Conservation (phyloP, 768 basidiomycete species). For the Myochromella boudieri region DNA sequence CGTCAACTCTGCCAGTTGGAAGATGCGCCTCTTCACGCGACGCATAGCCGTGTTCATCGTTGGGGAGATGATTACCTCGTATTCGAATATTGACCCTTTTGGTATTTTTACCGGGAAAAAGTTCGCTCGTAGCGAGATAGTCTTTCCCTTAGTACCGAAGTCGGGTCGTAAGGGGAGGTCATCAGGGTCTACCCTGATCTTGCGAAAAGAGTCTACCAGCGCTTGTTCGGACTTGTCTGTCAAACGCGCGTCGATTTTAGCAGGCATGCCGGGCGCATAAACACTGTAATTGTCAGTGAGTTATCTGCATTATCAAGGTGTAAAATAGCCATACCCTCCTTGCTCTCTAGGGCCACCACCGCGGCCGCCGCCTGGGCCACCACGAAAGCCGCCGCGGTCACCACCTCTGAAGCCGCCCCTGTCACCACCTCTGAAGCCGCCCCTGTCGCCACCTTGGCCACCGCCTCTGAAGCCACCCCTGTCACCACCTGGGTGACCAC, state of each 20-base stretch:
- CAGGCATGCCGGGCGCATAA: conserved; percentile 35
- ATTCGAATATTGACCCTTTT: conserved; percentile 55
- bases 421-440: conserved; percentile 20
- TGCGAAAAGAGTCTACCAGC: conserved; percentile 37
- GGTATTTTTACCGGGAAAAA: conserved; percentile 62
- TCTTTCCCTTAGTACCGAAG: conserved; percentile 50
- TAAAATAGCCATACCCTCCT: conserved; percentile 32
- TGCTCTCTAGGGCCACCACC: conserved; percentile 32
- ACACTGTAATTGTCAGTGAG: conserved; percentile 31
- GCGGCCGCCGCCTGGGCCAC: conserved; percentile 18
- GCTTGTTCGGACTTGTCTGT: conserved; percentile 38
- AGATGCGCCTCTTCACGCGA: conserved; percentile 58
- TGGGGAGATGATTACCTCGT: conserved; percentile 57
- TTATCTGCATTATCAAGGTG: not conserved
- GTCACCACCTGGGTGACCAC: conserved; percentile 11
- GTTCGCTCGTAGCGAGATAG: conserved; percentile 59
- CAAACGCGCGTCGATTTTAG: conserved; percentile 42
- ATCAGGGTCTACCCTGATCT: conserved; percentile 28
- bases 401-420: conserved; percentile 10
- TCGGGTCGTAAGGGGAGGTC: conserved; percentile 60
- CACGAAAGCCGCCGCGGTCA: conserved; percentile 14
- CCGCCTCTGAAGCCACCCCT: conserved; percentile 11
- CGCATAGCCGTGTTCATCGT: conserved; percentile 46
- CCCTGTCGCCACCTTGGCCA: conserved; percentile 23
- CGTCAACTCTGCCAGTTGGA: conserved; percentile 59